Percentiles rank a stretch among this genome's conserved stretches.
Conservation (phyloP, 2,329 filamentous ascomycete species). For the Ophiostoma pallidulum region DNA sequence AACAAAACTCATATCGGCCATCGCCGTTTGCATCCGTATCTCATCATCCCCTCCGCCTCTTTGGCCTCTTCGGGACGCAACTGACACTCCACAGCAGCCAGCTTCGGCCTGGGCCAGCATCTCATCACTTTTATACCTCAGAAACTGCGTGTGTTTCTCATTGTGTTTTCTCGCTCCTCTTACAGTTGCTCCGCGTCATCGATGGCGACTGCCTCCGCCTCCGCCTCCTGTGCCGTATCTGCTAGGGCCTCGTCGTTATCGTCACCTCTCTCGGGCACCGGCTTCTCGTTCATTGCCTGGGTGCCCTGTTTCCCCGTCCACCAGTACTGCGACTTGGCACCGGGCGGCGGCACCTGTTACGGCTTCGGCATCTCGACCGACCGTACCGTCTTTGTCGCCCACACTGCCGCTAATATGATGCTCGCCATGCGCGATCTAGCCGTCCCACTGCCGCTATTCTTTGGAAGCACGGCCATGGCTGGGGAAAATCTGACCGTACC, state of each 20-base stretch:
- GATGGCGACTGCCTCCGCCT: background rate
- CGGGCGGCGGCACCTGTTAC: constrained; percentile 12
- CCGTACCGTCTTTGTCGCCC: constrained; percentile 22
- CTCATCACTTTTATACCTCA: constrained; percentile 4
- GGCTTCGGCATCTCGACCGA: constrained; percentile 13
- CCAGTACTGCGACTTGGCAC: constrained; percentile 16
- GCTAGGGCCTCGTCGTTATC: constrained; percentile 14
- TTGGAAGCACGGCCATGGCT: constrained; percentile 17
- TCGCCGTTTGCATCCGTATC: constrained; percentile 7
- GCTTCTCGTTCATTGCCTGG: constrained; percentile 18
- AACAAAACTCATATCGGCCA: background rate
- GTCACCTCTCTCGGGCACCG: constrained; percentile 18
- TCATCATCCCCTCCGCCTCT: too few relatives aligned
- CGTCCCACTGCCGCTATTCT: constrained; percentile 26
- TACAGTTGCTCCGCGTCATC: constrained; percentile 22
- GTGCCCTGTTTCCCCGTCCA: constrained; percentile 18
- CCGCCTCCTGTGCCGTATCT: constrained; percentile 8
- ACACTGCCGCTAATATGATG: constrained; percentile 25
- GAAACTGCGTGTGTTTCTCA: constrained; percentile 6
- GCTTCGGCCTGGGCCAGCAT: constrained; percentile 12
- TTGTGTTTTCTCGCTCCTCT: constrained; percentile 15
- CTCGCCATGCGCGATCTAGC: constrained; percentile 26
- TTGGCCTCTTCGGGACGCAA: too few relatives aligned
- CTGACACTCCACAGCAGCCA: background rate
- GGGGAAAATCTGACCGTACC: too few relatives aligned